A percentile compares a stretch with the other conserved stretches of the same genome.
Conservation (phyloP, 2,329 filamentous ascomycete genomes). For the Ceratocystis smalleyi region DNA sequence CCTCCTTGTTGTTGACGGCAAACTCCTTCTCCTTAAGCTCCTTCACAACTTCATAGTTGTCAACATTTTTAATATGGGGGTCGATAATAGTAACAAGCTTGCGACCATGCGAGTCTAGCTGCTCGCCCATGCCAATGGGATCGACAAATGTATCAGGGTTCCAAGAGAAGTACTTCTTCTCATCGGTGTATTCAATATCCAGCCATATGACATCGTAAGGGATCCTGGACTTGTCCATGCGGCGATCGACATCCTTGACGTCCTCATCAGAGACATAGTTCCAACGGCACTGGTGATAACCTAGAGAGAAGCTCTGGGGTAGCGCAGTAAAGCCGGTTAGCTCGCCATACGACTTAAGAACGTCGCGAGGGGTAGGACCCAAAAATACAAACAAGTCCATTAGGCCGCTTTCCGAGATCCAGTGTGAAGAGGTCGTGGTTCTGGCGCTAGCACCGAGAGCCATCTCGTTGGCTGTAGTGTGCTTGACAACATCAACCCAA, state of each 20-base stretch:
- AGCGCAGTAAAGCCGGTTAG: constrained; percentile 83
- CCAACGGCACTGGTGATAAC: constrained; percentile 96
- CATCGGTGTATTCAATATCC: constrained; percentile 93
- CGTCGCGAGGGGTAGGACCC: constrained; percentile 67
- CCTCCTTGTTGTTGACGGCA: constrained; percentile 79
- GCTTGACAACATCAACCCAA: constrained; percentile 88
- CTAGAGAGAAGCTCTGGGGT: constrained; percentile 82
- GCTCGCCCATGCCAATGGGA: constrained; percentile 73
- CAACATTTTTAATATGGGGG: constrained; percentile 90
- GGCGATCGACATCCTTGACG: constrained; percentile 87
- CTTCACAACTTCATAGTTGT: constrained; percentile 58
- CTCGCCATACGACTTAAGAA: constrained; percentile 70
- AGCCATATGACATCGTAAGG: constrained; percentile 99
- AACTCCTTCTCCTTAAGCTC: constrained; percentile 73
- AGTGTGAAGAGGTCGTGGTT: constrained; percentile 77
- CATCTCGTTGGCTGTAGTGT: constrained; percentile 59
- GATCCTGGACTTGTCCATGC: constrained; percentile 89
- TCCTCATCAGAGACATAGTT: constrained; percentile 97
- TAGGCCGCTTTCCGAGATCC: constrained; percentile 85
- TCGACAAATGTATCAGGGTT: constrained; percentile 77
- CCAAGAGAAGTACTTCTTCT: constrained; percentile 97
- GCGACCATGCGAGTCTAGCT: constrained; percentile 68
- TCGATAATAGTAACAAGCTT: constrained; percentile 93
- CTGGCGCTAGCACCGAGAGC: constrained; percentile 54
- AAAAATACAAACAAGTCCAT: constrained; percentile 91